Conservation (phyloP, 2,329 filamentous ascomycete genomes). For the Didymella lethalis region DNA sequence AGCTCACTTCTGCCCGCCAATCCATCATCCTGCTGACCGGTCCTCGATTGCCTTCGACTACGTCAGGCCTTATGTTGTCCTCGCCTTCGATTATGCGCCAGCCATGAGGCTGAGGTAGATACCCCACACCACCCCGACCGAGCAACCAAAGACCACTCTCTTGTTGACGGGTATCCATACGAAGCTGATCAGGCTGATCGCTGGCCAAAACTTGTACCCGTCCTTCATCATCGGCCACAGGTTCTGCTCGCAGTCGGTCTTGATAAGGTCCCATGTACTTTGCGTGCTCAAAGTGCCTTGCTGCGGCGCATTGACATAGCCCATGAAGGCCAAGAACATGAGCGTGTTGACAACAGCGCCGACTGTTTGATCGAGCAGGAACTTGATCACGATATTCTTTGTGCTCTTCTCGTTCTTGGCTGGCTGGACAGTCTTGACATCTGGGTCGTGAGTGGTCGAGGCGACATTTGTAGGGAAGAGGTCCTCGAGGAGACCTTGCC, state of each 20-base stretch:
- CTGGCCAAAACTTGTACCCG: conserved; percentile 76
- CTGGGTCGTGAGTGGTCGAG: conserved; percentile 38
- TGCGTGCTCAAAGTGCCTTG: conserved; percentile 38
- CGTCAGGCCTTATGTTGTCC: conserved; percentile 1
- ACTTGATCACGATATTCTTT: conserved; percentile 71
- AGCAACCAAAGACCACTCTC: conserved; percentile 73
- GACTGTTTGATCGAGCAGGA: conserved; percentile 72
- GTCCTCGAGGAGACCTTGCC: conserved; percentile 81
- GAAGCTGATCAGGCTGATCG: conserved; percentile 74
- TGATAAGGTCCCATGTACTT: conserved; percentile 46
- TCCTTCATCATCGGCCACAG: conserved; percentile 65
- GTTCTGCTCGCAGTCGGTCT: conserved; percentile 54
- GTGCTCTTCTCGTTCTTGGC: conserved; percentile 57
- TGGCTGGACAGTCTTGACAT: conserved; percentile 37
- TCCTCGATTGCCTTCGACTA: conserved; percentile 2
- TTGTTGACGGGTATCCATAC: conserved; percentile 74
- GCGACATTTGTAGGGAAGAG: conserved; percentile 69
- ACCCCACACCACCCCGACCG: conserved; percentile 77
- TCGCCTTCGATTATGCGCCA: conserved; percentile 27
- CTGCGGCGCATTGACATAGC: conserved; percentile 53
- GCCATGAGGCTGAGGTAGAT: conserved; percentile 74
- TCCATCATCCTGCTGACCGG: not conserved
- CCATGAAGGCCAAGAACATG: conserved; percentile 67
- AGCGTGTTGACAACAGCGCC: conserved; percentile 72
- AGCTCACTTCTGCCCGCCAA: conserved; percentile 9